These are phyloP conservation scores for Tilletia caries DNA, from an alignment of 1,284 basidiomycete species.

Conservation along the genomic window DNA sequence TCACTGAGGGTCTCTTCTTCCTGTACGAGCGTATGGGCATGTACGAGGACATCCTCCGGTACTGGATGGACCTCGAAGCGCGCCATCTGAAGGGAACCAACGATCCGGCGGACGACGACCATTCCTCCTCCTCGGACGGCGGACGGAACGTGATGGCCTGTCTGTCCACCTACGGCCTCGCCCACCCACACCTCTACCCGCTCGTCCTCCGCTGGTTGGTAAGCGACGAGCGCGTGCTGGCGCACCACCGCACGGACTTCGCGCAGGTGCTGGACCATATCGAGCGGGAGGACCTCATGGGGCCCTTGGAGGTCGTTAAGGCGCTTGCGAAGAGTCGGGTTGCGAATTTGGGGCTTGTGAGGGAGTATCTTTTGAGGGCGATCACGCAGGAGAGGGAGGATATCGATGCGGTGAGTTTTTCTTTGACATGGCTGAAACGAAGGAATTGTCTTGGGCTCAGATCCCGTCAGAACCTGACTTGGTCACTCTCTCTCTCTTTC, in stretches of 20 bases:
- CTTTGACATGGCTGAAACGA: neutral
- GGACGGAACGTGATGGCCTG: conserved; percentile 66
- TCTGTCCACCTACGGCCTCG: conserved; percentile 70
- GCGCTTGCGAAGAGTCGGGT: conserved; percentile 79
- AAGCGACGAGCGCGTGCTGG: conserved; percentile 63
- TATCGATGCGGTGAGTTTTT: conserved; percentile 68
- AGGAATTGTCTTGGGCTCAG: too few relatives aligned
- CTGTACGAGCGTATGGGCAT: conserved; percentile 91
- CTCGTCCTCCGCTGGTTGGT: conserved; percentile 87
- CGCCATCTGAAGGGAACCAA: conserved; percentile 54
- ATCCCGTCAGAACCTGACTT: too few relatives aligned
- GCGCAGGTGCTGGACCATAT: conserved; percentile 66
- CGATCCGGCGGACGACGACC: neutral
- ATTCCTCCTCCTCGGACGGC: conserved; percentile 27
- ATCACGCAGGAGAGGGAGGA: conserved; percentile 72
- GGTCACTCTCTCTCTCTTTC: neutral
- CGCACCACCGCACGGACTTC: conserved; percentile 69
- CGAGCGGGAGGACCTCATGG: conserved; percentile 75
- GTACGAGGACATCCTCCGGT: conserved; percentile 90
- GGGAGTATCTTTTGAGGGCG: conserved; percentile 77
- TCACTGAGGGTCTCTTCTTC: conserved; percentile 77
- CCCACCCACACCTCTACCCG: conserved; percentile 74
- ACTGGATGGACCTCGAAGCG: conserved; percentile 69
- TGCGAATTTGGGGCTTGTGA: conserved; percentile 82
- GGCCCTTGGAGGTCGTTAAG: conserved; percentile 82